phyloP scores from a whole-genome alignment of 1,139 yeast species.

The Pneumocystis jirovecii region DNA sequence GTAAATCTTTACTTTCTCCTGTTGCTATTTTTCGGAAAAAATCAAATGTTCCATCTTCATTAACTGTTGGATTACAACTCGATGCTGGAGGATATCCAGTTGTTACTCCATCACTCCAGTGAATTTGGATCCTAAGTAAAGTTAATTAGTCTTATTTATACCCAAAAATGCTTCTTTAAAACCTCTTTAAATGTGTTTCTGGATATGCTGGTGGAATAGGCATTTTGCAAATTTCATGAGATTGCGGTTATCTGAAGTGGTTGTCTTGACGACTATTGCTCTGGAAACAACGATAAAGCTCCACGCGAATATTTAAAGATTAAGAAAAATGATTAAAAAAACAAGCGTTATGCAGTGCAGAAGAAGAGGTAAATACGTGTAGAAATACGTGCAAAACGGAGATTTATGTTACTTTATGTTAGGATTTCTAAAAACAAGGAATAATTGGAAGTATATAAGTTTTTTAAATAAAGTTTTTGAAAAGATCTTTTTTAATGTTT shows the following conservation, averaged over 20 bases:
- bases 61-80: background rate
- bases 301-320: no score
- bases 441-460: no score
- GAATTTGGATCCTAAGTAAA: background rate
- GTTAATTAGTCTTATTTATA: background rate
- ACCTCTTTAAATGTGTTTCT: background rate
- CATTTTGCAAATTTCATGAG: background rate
- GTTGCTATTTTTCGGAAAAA: slow-evolving; percentile 1
- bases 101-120: background rate
- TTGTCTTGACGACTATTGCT: background rate
- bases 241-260: background rate
- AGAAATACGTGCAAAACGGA: no score
- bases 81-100: background rate
- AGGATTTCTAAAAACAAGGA: no score
- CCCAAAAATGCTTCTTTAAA: background rate
- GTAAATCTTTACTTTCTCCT: background rate
- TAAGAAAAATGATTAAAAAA: no score
- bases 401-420: no score
- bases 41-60: slow-evolving; percentile 1
- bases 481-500: no score
- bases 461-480: no score
- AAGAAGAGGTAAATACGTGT: no score
- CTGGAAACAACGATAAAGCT: background rate
- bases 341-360: no score
- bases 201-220: background rate